Evolutionary conservation across 108 stramenopile genomes (phyloP), one percentile per base, ranked within the genome.

Genomic region (Nitzschia sp.): DNA sequence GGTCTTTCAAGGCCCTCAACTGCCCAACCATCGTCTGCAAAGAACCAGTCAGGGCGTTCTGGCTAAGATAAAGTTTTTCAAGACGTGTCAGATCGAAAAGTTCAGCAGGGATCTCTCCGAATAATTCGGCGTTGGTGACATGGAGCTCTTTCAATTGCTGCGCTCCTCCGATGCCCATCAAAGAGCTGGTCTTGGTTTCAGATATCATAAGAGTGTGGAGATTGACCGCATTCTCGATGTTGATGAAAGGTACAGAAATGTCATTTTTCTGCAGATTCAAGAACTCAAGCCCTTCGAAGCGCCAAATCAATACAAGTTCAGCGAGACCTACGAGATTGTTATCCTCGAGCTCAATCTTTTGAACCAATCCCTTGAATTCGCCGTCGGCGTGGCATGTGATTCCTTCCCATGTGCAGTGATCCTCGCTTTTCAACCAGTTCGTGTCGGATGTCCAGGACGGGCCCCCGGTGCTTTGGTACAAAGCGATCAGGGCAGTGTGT

Each of bases 191-290:
- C 9, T 58, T 70, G 19, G 76, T 80, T 46, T 83, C 78, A 6
- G 92, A 91, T 28, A 94, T 74, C 6, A 78, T 68, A 53, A 94
- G 68, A 29, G 77, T 85, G 27, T 80, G 68, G 17, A 94, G 76
- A 71, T 80, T 87, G n/a, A 71, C 53, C 11, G 90, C 88, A 26
- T 84, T 79, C 22, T 54, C 81, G 26, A 94, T 82, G 15, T 79
- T 78, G 32, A 66, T 45, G 45, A 91, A 89, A 26, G 78, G 61
- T 26, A 94, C 69, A 3, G 54, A 45, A 28, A 94, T 79, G 11
- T 83, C 75, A 58, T 94, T 94, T n/a, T 73, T 46, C 5, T 53
- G 58, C 16, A 85, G 26, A 57, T 82, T 73, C 23, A 85, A 28
- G 13, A 52, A 19, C 13, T 68, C 63, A 11, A 85, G 68, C 2